Evolutionary conservation across 768 basidiomycete genomes (phyloP).

Genomic region (Macrocybe gigantea): DNA sequence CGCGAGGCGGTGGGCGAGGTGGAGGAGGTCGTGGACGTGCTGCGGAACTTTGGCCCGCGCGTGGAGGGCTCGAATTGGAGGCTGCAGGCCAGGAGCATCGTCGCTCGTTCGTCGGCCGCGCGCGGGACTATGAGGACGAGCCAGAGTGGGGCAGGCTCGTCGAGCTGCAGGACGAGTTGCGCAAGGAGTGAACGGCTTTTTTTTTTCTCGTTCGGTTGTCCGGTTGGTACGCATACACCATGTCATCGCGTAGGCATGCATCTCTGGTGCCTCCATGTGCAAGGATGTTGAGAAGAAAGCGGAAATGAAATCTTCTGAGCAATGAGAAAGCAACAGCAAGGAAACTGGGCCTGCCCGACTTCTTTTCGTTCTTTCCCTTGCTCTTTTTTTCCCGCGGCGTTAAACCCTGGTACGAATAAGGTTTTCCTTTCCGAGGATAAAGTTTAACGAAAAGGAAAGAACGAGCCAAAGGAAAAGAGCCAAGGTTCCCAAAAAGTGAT

Average conservation of each 20-base stretch:
- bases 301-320: too few species aligned
- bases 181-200: constrained; percentile 21
- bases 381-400: constrained; percentile 9
- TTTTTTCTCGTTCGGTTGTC: too few species aligned
- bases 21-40: constrained; percentile 75
- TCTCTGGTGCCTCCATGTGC: too few species aligned
- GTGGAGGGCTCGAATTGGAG: constrained; percentile 65
- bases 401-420: constrained; percentile 7
- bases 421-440: constrained; percentile 12
- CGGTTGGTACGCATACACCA: too few species aligned
- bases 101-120: constrained; percentile 88
- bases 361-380: too few species aligned
- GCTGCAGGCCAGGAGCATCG: constrained; percentile 79
- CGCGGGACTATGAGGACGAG: constrained; percentile 85
- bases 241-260: too few species aligned
- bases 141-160: constrained; percentile 72
- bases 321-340: too few species aligned
- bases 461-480: not conserved
- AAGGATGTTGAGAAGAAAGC: too few species aligned
- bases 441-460: constrained; percentile 9
- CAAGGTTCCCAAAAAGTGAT: too few species aligned
- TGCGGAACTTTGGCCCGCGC: constrained; percentile 78
- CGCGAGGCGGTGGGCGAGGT: constrained; percentile 74
- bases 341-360: too few species aligned
- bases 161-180: constrained; percentile 61